Conservation (phyloP, 768 basidiomycete genomes). For the Boletus vinaceobasis region DNA sequence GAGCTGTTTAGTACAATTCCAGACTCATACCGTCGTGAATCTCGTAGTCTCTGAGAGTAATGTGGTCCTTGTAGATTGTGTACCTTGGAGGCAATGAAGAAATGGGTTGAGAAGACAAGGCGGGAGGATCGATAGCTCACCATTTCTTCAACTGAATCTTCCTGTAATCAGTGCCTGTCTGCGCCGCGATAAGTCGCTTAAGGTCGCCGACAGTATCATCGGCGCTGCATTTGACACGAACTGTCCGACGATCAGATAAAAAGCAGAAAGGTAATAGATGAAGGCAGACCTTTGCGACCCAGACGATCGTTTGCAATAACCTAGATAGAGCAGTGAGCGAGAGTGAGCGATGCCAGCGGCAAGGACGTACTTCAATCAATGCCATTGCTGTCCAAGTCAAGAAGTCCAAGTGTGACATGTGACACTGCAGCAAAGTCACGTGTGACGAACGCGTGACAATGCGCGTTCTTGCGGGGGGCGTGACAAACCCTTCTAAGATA, state of each 20-base stretch:
- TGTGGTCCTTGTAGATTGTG: constrained; percentile 94
- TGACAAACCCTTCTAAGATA: constrained; percentile 9
- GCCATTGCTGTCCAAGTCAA: constrained; percentile 34
- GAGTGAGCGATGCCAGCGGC: not conserved
- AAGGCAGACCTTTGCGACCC: constrained; percentile 77
- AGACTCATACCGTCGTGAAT: constrained; percentile 91
- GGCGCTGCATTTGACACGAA: constrained; percentile 92
- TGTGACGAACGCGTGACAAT: constrained; percentile 24
- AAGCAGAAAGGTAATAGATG: not conserved
- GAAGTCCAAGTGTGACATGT: constrained; percentile 13
- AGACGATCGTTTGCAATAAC: constrained; percentile 95
- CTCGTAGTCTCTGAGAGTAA: constrained; percentile 88
- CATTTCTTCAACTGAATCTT: constrained; percentile 98
- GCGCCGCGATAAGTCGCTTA: constrained; percentile 95
- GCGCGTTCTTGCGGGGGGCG: constrained; percentile 2
- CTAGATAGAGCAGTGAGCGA: constrained; percentile 36
- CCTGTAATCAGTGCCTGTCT: constrained; percentile 79
- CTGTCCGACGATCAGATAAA: constrained; percentile 39
- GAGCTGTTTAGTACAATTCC: constrained; percentile 70
- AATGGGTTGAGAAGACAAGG: not conserved
- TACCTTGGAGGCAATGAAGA: constrained; percentile 55
- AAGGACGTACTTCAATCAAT: constrained; percentile 49
- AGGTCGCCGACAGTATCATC: constrained; percentile 97
- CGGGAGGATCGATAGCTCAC: constrained; percentile 42
- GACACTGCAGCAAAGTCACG: constrained; percentile 1